Percentiles rank a stretch among this genome's conserved stretches.
Evolutionary conservation across 2,329 filamentous ascomycete genomes (phyloP).

Genomic region (Talaromyces sp.): DNA sequence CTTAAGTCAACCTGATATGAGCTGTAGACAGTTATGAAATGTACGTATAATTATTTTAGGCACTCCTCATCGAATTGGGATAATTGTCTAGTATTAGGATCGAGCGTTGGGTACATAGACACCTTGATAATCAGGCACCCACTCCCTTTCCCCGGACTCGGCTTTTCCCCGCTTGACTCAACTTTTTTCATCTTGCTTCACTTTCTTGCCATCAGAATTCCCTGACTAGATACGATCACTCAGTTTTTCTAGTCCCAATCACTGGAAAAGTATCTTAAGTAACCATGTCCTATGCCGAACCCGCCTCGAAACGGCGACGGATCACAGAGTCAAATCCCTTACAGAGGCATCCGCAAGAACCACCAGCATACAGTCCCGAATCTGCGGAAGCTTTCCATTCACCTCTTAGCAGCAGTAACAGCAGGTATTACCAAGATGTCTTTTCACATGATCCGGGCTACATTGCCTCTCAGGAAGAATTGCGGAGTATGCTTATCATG

Average conservation of each 20-base stretch:
- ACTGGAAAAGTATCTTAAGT: not conserved
- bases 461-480: slow-evolving; percentile 45
- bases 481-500: slow-evolving; percentile 44
- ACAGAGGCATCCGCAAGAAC: not conserved
- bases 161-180: not conserved
- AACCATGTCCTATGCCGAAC: not conserved
- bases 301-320: not conserved
- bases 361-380: not conserved
- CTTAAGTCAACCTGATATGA: not conserved
- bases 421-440: slow-evolving; percentile 21
- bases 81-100: not conserved
- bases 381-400: not conserved
- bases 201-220: not conserved
- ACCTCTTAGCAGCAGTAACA: not conserved
- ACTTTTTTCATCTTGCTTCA: not conserved
- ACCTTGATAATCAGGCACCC: not conserved
- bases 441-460: slow-evolving; percentile 42
- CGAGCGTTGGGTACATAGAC: not conserved
- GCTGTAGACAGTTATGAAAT: not conserved
- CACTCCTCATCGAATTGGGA: not conserved
- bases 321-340: not conserved
- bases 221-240: not conserved
- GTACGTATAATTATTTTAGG: not conserved
- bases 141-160: not conserved
- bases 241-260: not conserved